Evolutionary conservation across 176 grass and related monocot genomes (phyloP).

Genomic region (Saccharum spontaneum): DNA sequence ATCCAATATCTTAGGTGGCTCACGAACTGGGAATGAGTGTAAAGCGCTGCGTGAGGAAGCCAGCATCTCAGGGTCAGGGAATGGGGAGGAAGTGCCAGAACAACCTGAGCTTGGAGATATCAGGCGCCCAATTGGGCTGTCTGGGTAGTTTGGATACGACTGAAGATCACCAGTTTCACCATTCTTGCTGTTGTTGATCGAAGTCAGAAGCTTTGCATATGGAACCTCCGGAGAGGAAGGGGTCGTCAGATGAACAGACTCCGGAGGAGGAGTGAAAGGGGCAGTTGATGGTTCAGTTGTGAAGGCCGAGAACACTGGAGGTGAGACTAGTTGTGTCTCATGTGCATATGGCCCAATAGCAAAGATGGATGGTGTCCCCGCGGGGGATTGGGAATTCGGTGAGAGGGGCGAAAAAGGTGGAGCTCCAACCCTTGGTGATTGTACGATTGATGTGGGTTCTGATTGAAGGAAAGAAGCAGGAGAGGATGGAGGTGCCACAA

Average conservation of each 20-base stretch:
- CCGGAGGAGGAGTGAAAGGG: conserved; percentile 88
- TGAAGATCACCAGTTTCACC: conserved; percentile 49
- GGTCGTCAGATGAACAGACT: conserved; percentile 84
- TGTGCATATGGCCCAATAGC: conserved; percentile 91
- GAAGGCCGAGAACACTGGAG: conserved; percentile 86
- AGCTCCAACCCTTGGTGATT: conserved; percentile 62
- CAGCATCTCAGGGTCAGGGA: conserved; percentile 55
- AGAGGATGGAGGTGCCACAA: conserved; percentile 89
- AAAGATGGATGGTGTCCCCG: conserved; percentile 66
- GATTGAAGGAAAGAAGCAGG: conserved; percentile 89
- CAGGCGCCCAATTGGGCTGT: conserved; percentile 64
- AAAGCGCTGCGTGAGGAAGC: conserved; percentile 29
- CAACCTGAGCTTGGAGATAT: conserved; percentile 79
- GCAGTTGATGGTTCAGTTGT: conserved; percentile 97
- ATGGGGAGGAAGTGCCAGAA: conserved; percentile 78
- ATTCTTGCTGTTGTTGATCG: conserved; percentile 56
- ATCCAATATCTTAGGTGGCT: conserved; percentile 72
- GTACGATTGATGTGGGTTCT: conserved; percentile 66
- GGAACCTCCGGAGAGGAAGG: conserved; percentile 98
- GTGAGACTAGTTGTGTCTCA: conserved; percentile 93
- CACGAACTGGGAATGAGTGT: conserved; percentile 54
- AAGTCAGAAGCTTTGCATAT: conserved; percentile 89
- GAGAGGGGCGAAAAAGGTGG: conserved; percentile 59
- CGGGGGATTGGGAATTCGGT: conserved; percentile 58
- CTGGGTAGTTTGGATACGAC: conserved; percentile 72